Evolutionary conservation across 2,329 filamentous ascomycete species (phyloP), one percentile per base, ranked within the genome.

Genomic region (Thielaviopsis euricoi): DNA sequence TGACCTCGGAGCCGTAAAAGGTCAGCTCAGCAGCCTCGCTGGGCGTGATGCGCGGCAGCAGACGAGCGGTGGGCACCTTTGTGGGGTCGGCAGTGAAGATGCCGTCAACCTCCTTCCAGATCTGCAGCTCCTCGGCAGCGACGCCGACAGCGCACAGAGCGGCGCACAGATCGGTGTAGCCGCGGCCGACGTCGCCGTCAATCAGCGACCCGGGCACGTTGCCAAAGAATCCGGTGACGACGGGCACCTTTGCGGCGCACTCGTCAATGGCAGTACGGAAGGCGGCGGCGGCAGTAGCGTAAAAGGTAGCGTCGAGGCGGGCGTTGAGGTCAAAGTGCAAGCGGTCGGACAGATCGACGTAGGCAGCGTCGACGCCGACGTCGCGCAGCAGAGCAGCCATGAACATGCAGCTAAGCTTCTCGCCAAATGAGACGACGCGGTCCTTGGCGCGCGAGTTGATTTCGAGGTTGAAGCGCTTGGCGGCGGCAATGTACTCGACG

Each of bases 91-190:
- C 77, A 1, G 79, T 84, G 71, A 95, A 93, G 67, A 97, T 94
- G 60, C 89, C 90, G 69, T 98, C 93, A 6, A 98, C 93, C 69
- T 98, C 93, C 74, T 98, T 98, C 93, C 93, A 97, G 62, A 98
- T 87, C 70, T 98, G 93, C 56, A 98, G 78, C 70, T 98, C 93
- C 57, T 85, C 75, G 0, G 93, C 93, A 64, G 81, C 76, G n/a
- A 94, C 74, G 3, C 89, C 91, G 10, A 98, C 91, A 1, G 93
- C 89, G 55, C 90, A 85, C 17, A 98, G 76, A 6, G 93, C 90
- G 13, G 93, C 91, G 69, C 93, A 97, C 52, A 98, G 79, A 71
- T 98, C 93, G 10, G 93, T 97, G 71, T 98, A 98, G 29, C 93
- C 93, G 64, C 93, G 85, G 21, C 93, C 93, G 62, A 98, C 87